These are phyloP conservation scores for Filobasidium uniguttulatum DNA, from an alignment of 1,284 basidiomycete genomes.

Conservation along the genomic window DNA sequence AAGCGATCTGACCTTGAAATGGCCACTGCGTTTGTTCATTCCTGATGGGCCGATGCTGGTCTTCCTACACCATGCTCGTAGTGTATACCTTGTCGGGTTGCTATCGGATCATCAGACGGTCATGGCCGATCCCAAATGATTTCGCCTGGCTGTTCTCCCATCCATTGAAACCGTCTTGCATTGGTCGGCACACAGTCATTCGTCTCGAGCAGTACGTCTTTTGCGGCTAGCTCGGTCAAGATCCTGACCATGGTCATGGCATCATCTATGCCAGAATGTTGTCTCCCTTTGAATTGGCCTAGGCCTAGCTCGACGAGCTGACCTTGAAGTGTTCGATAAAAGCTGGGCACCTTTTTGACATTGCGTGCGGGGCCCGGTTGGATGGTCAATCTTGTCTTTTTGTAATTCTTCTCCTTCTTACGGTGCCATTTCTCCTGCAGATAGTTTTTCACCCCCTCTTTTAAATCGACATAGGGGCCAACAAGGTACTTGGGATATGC, in stretches of 20 bases:
- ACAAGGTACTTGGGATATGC: slow-evolving; percentile 28
- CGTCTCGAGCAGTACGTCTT: slow-evolving; percentile 52
- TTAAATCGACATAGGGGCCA: slow-evolving; percentile 33
- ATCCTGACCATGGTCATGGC: slow-evolving; percentile 71
- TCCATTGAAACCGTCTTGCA: slow-evolving; percentile 29
- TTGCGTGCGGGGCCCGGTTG: neutral
- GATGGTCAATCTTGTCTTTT: neutral
- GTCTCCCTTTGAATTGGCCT: slow-evolving; percentile 55
- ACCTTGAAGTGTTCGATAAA: slow-evolving; percentile 29
- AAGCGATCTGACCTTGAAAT: no score
- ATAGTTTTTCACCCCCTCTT: slow-evolving; percentile 31
- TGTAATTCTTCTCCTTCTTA: neutral
- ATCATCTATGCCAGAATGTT: slow-evolving; percentile 80
- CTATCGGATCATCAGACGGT: no score
- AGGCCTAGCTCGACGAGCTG: slow-evolving; percentile 35
- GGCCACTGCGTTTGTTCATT: no score
- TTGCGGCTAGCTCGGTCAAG: slow-evolving; percentile 54
- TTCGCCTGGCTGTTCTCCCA: slow-evolving; percentile 29
- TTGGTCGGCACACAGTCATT: slow-evolving; percentile 54
- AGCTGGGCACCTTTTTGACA: slow-evolving; percentile 18
- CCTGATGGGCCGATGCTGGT: no score
- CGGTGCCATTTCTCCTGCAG: slow-evolving; percentile 45
- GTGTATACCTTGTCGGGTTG: no score
- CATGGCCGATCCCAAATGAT: slow-evolving; percentile 29
- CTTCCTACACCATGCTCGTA: no score